These are phyloP conservation scores for Bruguiera gymnorhiza DNA, from an alignment of 345 rosid genomes.

Conservation along the genomic window DNA sequence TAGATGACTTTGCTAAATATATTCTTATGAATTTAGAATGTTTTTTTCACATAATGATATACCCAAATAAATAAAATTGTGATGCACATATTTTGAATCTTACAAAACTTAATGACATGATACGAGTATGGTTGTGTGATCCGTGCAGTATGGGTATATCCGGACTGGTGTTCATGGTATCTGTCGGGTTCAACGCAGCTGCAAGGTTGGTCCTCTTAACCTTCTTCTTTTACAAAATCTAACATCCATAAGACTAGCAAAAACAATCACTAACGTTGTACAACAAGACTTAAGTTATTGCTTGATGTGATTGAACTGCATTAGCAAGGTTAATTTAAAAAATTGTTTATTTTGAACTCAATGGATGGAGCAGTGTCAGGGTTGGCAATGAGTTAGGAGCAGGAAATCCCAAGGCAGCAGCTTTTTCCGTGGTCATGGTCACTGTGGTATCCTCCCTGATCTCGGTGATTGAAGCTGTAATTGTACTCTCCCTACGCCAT, in stretches of 20 bases:
- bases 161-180: constrained; percentile 66
- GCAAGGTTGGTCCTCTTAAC: constrained; percentile 49
- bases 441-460: constrained; percentile 28
- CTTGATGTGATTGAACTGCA: no score
- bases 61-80: no score
- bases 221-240: background rate
- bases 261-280: no score
- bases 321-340: no score
- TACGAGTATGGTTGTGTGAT: background rate
- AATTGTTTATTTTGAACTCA: background rate
- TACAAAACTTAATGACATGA: background rate
- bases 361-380: constrained; percentile 25
- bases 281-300: no score
- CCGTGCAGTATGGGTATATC: constrained; percentile 48
- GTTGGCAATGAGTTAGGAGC: constrained; percentile 49
- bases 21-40: no score
- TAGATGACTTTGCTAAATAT: no score
- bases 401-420: constrained; percentile 39
- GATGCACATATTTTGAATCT: no score
- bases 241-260: background rate
- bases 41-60: no score
- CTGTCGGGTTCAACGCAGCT: constrained; percentile 88
- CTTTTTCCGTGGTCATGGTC: constrained; percentile 34
- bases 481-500: constrained; percentile 32
- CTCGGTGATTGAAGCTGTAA: constrained; percentile 25